These are phyloP conservation scores for Rickenella mellea DNA, from an alignment of 768 basidiomycete species.

Conservation along the genomic window DNA sequence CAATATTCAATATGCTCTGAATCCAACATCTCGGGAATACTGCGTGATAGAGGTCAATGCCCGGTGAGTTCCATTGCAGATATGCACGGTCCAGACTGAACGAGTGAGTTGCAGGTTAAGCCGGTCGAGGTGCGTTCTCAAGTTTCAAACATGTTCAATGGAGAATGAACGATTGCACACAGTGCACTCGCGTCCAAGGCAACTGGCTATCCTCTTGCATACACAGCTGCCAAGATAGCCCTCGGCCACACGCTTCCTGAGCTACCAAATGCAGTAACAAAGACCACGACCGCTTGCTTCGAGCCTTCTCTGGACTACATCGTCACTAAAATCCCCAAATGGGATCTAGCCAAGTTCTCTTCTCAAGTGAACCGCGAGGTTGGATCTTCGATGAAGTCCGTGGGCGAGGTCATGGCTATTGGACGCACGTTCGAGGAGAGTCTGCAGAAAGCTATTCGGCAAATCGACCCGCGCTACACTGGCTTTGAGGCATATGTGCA, in stretches of 20 bases:
- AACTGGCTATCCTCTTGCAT: slow-evolving; percentile 97
- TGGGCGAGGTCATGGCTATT: slow-evolving; percentile 99
- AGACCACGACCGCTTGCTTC: slow-evolving; percentile 98
- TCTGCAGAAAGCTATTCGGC: slow-evolving; percentile 95
- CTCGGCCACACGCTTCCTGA: slow-evolving; percentile 96
- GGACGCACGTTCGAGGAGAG: slow-evolving; percentile 98
- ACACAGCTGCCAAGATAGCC: slow-evolving; percentile 98
- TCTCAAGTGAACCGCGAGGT: slow-evolving; percentile 88
- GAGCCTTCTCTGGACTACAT: slow-evolving; percentile 99
- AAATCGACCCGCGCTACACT: slow-evolving; percentile 93
- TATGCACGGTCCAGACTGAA: neutral
- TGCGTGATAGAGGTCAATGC: slow-evolving; percentile 98
- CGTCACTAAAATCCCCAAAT: slow-evolving; percentile 98
- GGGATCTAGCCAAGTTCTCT: slow-evolving; percentile 98
- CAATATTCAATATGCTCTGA: slow-evolving; percentile 97
- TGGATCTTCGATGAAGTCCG: slow-evolving; percentile 98
- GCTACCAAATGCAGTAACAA: slow-evolving; percentile 97
- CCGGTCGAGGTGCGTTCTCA: slow-evolving; percentile 57
- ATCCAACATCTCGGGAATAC: slow-evolving; percentile 87
- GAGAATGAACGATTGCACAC: slow-evolving; percentile 3
- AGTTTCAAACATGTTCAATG: slow-evolving; percentile 9
- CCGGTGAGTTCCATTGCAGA: slow-evolving; percentile 34
- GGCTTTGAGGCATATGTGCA: slow-evolving; percentile 95
- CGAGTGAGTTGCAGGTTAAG: slow-evolving; percentile 29
- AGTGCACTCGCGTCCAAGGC: slow-evolving; percentile 97